Percentiles rank a stretch among this genome's conserved stretches.
These are phyloP conservation scores for Craspedostauros australis DNA, from an alignment of 108 stramenopile species.

Conservation along the genomic window DNA sequence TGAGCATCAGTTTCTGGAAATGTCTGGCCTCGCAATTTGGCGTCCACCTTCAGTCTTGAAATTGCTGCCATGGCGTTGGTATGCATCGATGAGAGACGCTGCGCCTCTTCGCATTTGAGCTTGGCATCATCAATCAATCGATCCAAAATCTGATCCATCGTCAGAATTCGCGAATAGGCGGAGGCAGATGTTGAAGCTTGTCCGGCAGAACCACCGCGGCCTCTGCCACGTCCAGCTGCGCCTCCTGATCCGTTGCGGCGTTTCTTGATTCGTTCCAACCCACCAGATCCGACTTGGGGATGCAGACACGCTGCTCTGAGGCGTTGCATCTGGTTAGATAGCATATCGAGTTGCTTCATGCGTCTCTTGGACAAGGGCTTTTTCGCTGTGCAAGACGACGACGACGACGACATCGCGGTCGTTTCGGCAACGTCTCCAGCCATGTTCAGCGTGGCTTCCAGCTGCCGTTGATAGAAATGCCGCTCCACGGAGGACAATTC, in stretches of 20 bases:
- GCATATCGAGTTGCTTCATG: conserved; percentile 15
- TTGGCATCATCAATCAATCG: conserved; percentile 59
- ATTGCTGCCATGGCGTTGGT: conserved; percentile 58
- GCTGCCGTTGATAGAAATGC: conserved; percentile 60
- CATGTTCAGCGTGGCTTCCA: conserved; percentile 33
- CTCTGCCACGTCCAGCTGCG: neutral
- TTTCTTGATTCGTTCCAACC: conserved; percentile 21
- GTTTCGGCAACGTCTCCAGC: conserved; percentile 7
- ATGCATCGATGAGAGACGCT: conserved; percentile 47
- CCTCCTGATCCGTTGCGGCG: neutral
- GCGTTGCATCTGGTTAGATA: conserved; percentile 33
- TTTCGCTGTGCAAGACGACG: neutral
- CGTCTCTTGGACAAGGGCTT: conserved; percentile 13
- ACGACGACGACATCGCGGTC: conserved; percentile 2
- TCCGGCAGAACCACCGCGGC: neutral
- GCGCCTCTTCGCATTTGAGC: conserved; percentile 54
- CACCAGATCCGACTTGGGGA: conserved; percentile 67
- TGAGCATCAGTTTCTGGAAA: conserved; percentile 22
- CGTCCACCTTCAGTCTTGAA: conserved; percentile 44
- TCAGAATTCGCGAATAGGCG: conserved; percentile 21
- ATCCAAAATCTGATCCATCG: conserved; percentile 58
- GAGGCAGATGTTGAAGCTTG: no score
- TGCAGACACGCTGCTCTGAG: conserved; percentile 71
- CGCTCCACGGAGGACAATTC: conserved; percentile 54
- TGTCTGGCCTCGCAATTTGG: conserved; percentile 6